Evolutionary conservation across 1,284 basidiomycete genomes (phyloP), one percentile per base, ranked within the genome.

Genomic region (Rhodotorula sp.): DNA sequence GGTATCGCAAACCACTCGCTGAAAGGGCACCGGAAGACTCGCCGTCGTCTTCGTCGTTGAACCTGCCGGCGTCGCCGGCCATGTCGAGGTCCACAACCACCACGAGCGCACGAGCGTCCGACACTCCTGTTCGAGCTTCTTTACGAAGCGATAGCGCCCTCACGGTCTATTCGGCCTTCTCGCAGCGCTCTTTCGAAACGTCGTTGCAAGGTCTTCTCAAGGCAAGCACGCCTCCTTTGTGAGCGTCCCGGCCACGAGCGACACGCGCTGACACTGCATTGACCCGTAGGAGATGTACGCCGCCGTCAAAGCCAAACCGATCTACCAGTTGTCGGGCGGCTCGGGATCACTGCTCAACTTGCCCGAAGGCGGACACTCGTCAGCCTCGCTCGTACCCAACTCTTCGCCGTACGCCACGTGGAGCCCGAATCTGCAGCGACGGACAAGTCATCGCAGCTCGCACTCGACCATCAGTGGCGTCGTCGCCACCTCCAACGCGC

Each of bases 291-390:
- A 99, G 78, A 97, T 99, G 84, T 99, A 95, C 83, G 86, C 86
- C 70, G 89, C 93, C 18, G 89, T 98, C 81, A 94, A 95, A 82
- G 86, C 84, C 59, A 91, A 95, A 76, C 92, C 94, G 77, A 97
- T 99, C 73, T 82, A 95, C 62, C 90, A 97, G 73, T 93, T 93
- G 0, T 80, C 80, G 7, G 70, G 71, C 26, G 57, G 52, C 1
- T 68, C 71, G 21, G 48, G 45, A 21, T 65, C 63, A 21, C n/a
- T n/a, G 7, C 31, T 66, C 43, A 26, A 38, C 43, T 47, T 64
- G n/a, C 55, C 66, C 3, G n/a, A 58, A 26, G 54, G 28, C 5
- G 43, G 47, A 1, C 65, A 70, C 0, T 62, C 69, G 18, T 69
- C 66, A 7, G 16, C 69, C 34, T 69, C 68, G 23, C 69, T 72